Evolutionary conservation across 78 protist genomes (phyloP).

Genomic region (Dictyostelium intermedium): DNA sequence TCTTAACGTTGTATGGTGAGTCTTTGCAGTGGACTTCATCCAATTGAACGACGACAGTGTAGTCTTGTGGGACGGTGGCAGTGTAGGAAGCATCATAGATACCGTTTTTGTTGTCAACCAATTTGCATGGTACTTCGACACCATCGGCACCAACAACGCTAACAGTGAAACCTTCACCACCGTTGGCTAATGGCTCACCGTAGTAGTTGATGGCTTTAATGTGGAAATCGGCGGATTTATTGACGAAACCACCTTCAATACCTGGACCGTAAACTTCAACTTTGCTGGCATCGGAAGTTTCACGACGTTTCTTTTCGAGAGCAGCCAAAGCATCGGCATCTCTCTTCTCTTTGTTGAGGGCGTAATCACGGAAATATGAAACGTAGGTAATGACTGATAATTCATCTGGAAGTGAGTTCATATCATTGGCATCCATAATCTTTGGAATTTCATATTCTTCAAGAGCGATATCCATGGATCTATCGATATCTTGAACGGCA

Average conservation of each 20-base stretch:
- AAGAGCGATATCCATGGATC: slow-evolving; percentile 73
- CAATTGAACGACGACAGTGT: slow-evolving; percentile 62
- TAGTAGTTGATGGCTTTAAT: slow-evolving; percentile 72
- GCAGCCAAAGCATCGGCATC: slow-evolving; percentile 60
- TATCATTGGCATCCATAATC: slow-evolving; percentile 82
- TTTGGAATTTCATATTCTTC: slow-evolving; percentile 77
- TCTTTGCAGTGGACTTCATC: slow-evolving; percentile 53
- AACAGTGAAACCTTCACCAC: slow-evolving; percentile 83
- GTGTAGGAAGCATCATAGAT: slow-evolving; percentile 51
- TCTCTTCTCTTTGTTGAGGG: slow-evolving; percentile 50
- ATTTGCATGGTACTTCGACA: slow-evolving; percentile 37
- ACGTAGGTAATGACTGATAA: slow-evolving; percentile 84
- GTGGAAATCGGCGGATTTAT: slow-evolving; percentile 40
- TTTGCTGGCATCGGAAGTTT: slow-evolving; percentile 43
- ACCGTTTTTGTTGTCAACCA: slow-evolving; percentile 61
- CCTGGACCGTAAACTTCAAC: slow-evolving; percentile 71
- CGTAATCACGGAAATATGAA: slow-evolving; percentile 79
- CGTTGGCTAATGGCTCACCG: slow-evolving; percentile 78
- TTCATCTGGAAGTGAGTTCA: slow-evolving; percentile 80
- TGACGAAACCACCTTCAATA: slow-evolving; percentile 64
- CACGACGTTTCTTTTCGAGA: slow-evolving; percentile 37
- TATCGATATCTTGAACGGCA: slow-evolving; percentile 47
- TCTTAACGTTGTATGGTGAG: slow-evolving; percentile 55
- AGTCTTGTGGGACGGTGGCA: slow-evolving; percentile 49
- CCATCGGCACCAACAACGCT: slow-evolving; percentile 71